Evolutionary conservation across 306 rosid species (phyloP), one percentile per base, ranked within the genome.

Genomic region (Glycine latifolia): DNA sequence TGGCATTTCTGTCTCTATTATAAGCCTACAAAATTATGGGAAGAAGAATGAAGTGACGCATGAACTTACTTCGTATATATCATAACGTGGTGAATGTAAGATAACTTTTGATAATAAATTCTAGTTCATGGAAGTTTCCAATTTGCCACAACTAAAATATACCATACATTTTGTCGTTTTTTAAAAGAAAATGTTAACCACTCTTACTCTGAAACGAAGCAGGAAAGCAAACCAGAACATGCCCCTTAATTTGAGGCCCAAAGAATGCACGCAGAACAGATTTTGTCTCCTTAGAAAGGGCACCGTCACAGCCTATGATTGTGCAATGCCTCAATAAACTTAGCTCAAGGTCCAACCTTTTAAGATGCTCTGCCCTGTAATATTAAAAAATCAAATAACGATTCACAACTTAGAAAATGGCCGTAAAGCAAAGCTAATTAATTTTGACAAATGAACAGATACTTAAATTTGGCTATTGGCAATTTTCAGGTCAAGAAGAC

Each of bases 271-370:
- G 8, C 58, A 73, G 37, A 59, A 72, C 61, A 44, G 52, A 7
- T 44, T 16, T 47, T 52, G 71, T 13, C 67, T 43, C 31, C 31
- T 26, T 26, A 26, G 39, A 55, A 33, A 66, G 8, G 48, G 70
- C 60, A 8, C 66, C 58, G 39, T 82, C 72, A 52, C 58, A 61
- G 16, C 82, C 53, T 44, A 80, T 66, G 81, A 65, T 41, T 49
- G 46, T 73, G 46, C 76, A 44, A 41, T 67, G 67, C 81, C 76
- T 74, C 78, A 14, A 15, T 7, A 46, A 43, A 60, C 66, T 65
- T 44, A 31, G 71, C 58, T 55, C 76, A 33, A 52, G 53, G 4
- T 37, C 17, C 20, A 26, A 26, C 31, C 31, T 26, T 26, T 26
- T 47, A 20, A 66, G 53, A 59, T 66, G 60, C 67, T 76, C 71